Conservation (phyloP, 2,329 filamentous ascomycete genomes). For the Coniochaeta pulveracea region DNA sequence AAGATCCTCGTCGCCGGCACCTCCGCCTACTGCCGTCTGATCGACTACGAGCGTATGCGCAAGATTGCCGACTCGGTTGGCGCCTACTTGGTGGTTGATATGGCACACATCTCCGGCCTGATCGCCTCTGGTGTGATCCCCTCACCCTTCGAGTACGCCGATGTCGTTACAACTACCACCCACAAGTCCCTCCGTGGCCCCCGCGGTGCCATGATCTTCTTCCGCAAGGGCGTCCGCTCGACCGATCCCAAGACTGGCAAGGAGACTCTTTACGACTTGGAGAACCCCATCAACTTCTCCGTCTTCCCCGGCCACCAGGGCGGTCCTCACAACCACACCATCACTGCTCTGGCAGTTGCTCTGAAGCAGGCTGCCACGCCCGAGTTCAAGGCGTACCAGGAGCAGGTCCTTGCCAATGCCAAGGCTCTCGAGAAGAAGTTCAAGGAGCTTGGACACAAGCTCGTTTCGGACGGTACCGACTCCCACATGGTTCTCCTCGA, state of each 20-base stretch:
- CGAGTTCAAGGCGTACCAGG: conserved; percentile 90
- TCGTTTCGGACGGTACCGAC: conserved; percentile 92
- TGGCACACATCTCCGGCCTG: conserved; percentile 97
- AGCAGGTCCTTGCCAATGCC: conserved; percentile 85
- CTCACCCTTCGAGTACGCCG: conserved; percentile 82
- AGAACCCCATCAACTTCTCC: conserved; percentile 95
- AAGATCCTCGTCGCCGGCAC: conserved; percentile 96
- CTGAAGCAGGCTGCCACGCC: conserved; percentile 84
- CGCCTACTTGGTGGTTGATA: conserved; percentile 92
- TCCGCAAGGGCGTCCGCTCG: conserved; percentile 89
- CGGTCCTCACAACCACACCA: conserved; percentile 98
- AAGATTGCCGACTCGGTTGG: conserved; percentile 89
- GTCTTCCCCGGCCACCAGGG: conserved; percentile 99
- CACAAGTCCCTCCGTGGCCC: conserved; percentile 98
- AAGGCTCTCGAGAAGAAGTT: conserved; percentile 79
- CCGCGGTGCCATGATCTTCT: conserved; percentile 99
- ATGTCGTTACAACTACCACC: conserved; percentile 96
- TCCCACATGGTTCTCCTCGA: conserved; percentile 96
- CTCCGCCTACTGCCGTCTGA: conserved; percentile 94
- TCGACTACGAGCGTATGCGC: conserved; percentile 94
- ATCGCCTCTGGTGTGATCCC: conserved; percentile 89
- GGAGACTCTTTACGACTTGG: conserved; percentile 82
- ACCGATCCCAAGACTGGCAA: conserved; percentile 86
- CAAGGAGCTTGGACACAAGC: conserved; percentile 82
- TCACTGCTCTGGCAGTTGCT: conserved; percentile 89